phyloP scores from a whole-genome alignment of 208 protist genomes.

The Zelonia costaricensis region DNA sequence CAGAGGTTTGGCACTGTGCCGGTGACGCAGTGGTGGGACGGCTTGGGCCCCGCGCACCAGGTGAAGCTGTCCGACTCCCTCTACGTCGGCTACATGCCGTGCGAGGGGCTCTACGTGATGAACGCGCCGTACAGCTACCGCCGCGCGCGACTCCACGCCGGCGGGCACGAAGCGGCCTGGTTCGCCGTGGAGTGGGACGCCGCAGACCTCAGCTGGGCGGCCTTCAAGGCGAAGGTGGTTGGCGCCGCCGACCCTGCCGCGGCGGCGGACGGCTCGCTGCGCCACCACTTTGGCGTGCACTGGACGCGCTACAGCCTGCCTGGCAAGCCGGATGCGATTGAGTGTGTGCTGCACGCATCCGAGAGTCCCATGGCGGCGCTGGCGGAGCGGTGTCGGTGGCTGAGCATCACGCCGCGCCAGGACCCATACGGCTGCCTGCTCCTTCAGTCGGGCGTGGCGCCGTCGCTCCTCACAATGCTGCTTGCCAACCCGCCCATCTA shows the following conservation, averaged over 20 bases:
- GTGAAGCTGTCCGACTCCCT: constrained; percentile 62
- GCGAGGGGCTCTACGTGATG: constrained; percentile 79
- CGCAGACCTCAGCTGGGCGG: constrained; percentile 54
- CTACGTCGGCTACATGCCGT: constrained; percentile 65
- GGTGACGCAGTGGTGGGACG: constrained; percentile 51
- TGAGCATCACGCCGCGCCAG: constrained; percentile 38
- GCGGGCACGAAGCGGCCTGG: constrained; percentile 48
- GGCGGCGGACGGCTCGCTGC: constrained; percentile 49
- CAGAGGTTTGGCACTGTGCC: constrained; percentile 41
- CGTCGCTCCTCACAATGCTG: constrained; percentile 40
- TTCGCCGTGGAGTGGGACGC: constrained; percentile 65
- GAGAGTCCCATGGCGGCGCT: constrained; percentile 75
- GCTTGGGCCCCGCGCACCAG: constrained; percentile 34
- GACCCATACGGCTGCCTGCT: constrained; percentile 74
- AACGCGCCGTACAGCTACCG: constrained; percentile 81
- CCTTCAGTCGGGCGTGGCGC: constrained; percentile 48
- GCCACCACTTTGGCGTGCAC: constrained; percentile 41
- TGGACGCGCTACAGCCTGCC: constrained; percentile 70
- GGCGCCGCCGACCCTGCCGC: constrained; percentile 56
- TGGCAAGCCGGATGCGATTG: constrained; percentile 57
- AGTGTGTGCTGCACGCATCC: constrained; percentile 81
- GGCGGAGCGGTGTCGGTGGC: constrained; percentile 80
- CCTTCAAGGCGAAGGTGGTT: constrained; percentile 64
- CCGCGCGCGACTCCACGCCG: constrained; percentile 52
- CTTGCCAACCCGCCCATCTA: constrained; percentile 59